Percentiles rank a stretch among this genome's conserved stretches.
These are phyloP conservation scores for Sphagnum contortum DNA, from an alignment of 225 moss, liverwort and hornwort species.

Conservation along the genomic window DNA sequence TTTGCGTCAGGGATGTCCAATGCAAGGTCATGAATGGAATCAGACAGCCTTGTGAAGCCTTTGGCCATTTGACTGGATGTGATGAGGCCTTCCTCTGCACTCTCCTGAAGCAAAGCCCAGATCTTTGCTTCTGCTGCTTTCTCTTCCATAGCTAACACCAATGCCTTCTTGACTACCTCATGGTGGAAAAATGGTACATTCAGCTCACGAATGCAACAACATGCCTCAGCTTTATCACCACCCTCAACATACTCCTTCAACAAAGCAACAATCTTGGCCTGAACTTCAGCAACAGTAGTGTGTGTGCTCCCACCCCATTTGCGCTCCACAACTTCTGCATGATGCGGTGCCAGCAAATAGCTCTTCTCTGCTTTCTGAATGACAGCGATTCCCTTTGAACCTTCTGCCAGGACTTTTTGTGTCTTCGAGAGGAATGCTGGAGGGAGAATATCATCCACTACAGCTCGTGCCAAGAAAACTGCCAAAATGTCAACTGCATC, in stretches of 20 bases:
- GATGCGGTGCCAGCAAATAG: conserved; percentile 86
- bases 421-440: conserved; percentile 83
- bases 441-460: conserved; percentile 91
- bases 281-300: conserved; percentile 86
- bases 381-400: conserved; percentile 67
- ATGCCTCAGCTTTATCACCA: conserved; percentile 87
- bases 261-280: conserved; percentile 71
- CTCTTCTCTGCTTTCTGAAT: conserved; percentile 88
- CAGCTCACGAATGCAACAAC: conserved; percentile 83
- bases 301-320: conserved; percentile 98
- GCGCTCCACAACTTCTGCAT: conserved; percentile 89
- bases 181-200: conserved; percentile 97
- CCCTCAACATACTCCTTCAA: conserved; percentile 86
- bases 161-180: conserved; percentile 95
- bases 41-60: conserved; percentile 78
- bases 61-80: conserved; percentile 97
- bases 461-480: conserved; percentile 84
- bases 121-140: conserved; percentile 61
- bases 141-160: conserved; percentile 89
- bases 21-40: conserved; percentile 79
- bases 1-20: conserved; percentile 87
- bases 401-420: conserved; percentile 64
- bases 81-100: conserved; percentile 90
- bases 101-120: conserved; percentile 61
- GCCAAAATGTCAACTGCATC: conserved; percentile 86